These are phyloP conservation scores for Elongisporangium anandrum DNA, from an alignment of 352 stramenopile genomes.

Conservation along the genomic window DNA sequence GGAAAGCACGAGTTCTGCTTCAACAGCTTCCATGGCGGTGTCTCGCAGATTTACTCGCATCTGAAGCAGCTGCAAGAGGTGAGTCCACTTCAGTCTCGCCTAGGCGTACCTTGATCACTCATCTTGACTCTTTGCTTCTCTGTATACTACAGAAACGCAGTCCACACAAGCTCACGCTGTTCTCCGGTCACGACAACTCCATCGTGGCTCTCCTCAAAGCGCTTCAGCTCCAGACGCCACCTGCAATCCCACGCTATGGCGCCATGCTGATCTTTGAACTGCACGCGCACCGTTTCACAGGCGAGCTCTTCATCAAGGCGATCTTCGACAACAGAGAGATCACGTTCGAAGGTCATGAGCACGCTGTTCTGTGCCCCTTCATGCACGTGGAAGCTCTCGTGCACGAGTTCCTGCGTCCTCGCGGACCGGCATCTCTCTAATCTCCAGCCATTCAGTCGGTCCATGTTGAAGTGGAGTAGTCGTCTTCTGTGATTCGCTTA, in stretches of 20 bases:
- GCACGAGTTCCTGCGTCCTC: constrained; percentile 36
- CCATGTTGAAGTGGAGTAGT: constrained; percentile 2
- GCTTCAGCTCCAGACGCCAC: constrained; percentile 48
- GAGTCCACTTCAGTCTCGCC: background rate
- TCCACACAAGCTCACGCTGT: constrained; percentile 57
- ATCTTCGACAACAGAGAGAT: constrained; percentile 50
- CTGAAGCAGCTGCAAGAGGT: constrained; percentile 41
- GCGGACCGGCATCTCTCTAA: constrained; percentile 10
- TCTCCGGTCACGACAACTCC: constrained; percentile 81
- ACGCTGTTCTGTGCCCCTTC: constrained; percentile 50
- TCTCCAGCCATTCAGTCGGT: too few relatives aligned
- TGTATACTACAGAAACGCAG: background rate
- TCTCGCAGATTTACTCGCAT: constrained; percentile 51
- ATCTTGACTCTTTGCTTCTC: too few relatives aligned
- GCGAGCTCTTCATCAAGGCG: constrained; percentile 41
- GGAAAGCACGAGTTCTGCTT: constrained; percentile 62
- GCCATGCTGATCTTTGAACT: constrained; percentile 77
- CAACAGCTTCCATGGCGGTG: constrained; percentile 48
- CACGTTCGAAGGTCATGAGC: constrained; percentile 31
- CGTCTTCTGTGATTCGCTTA: constrained; percentile 3
- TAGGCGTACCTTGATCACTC: too few relatives aligned
- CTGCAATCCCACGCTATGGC: constrained; percentile 59
- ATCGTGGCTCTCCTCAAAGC: constrained; percentile 65
- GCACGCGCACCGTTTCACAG: constrained; percentile 32
- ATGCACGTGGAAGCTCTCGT: constrained; percentile 43